Base-by-base conservation (phyloP, 1,284 basidiomycete species). In the Puccinia horiana region DNA sequence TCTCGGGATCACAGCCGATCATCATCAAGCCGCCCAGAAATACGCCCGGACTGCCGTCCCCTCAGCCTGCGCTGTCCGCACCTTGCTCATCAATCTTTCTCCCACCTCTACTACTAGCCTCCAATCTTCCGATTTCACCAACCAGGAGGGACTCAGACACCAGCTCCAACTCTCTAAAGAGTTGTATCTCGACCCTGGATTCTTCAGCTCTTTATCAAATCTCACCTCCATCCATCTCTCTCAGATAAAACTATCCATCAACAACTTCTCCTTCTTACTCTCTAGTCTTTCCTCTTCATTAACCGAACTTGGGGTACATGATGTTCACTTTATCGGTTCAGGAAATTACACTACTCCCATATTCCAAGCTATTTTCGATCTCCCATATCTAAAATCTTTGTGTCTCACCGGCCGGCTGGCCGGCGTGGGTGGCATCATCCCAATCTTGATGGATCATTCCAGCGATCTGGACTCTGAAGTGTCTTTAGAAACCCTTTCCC, bases 161-260 rank as follows among this genome's bases (percentile, higher is more conserved):
- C 56, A 76, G 16, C 61, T 76, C 26, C 75, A 61, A 47, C 26
- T 44, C n/a, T 29, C 44, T 2, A 76, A 76, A 40, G 75, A 76
- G 18, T 18, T 76, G 6, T 76, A 76, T 37, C 42, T 76, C 29
- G 75, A 76, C 42, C 75, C 75, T 11, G 56, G 37, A 20, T 76
- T 76, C 40, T 63, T 76, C 54, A 40, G 42, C 26, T 58, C 75
- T 2, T 40, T 76, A 4, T 23, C 32, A 11, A 35, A 63, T 26
- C 54, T 76, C 5, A 32, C 4, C 14, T 63, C 75, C 16, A 23
- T 76, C 16, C 56, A 76, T n/a, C 37, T 76, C 14, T 61, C 75
- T 0, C 26, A 37, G 32, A 44, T 63, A n/a, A 76, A 76, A 42
- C 29, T 76, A 12, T 76, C 75, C 23, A 37, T 47, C 12, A 63